phyloP scores from a whole-genome alignment of 352 stramenopile genomes.

The Phytophthora cajani region DNA sequence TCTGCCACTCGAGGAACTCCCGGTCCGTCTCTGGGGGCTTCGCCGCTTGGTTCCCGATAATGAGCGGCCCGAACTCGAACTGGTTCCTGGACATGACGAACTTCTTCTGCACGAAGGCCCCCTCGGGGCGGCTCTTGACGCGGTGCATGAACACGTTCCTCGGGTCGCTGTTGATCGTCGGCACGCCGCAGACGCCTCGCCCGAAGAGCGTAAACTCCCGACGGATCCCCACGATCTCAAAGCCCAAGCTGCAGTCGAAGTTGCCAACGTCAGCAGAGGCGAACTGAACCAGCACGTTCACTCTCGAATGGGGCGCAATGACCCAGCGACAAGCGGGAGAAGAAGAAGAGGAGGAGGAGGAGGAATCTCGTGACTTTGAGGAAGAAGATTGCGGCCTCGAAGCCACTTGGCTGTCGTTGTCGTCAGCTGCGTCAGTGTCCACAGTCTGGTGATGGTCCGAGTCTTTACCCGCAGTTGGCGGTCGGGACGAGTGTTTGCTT shows the following conservation, averaged over 20 bases:
- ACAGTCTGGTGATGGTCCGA: background rate
- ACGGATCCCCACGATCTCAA: constrained; percentile 91
- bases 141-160: constrained; percentile 96
- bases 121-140: constrained; percentile 81
- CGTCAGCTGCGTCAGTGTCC: constrained; percentile 4
- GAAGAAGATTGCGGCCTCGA: background rate
- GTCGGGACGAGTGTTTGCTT: constrained; percentile 27
- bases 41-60: constrained; percentile 48
- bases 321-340: constrained; percentile 67
- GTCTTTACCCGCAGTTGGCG: constrained; percentile 30
- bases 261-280: constrained; percentile 70
- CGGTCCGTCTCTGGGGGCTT: constrained; percentile 45
- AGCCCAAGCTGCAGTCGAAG: constrained; percentile 87
- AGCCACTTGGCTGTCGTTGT: constrained; percentile 6
- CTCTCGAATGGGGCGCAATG: constrained; percentile 60
- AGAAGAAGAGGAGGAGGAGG: background rate
- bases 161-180: constrained; percentile 93
- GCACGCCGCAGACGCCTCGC: constrained; percentile 82
- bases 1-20: constrained; percentile 59
- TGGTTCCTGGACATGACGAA: constrained; percentile 89
- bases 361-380: background rate
- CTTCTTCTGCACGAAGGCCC: constrained; percentile 87
- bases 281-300: constrained; percentile 87
- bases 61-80: constrained; percentile 95
- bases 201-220: constrained; percentile 88